phyloP scores from a whole-genome alignment of 1,139 yeast species.

The Kodamaea derodonti region DNA sequence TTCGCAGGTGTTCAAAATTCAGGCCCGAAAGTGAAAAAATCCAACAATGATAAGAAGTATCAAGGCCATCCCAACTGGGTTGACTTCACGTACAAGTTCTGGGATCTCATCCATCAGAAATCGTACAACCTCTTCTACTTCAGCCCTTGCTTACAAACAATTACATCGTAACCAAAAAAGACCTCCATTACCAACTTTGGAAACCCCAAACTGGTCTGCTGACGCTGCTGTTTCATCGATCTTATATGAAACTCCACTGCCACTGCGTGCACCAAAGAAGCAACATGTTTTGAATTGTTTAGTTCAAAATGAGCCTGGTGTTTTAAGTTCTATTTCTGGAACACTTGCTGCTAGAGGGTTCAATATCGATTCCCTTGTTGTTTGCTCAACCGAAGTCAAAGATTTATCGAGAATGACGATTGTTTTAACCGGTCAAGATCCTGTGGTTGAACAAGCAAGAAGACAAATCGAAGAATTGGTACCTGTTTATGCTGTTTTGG shows the following conservation, averaged over 20 bases:
- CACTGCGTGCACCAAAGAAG: constrained; percentile 62
- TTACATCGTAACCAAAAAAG: constrained; percentile 81
- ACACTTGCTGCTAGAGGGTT: constrained; percentile 97
- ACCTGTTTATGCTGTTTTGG: constrained; percentile 96
- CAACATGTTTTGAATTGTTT: constrained; percentile 93
- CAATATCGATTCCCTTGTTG: constrained; percentile 95
- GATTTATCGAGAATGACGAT: constrained; percentile 96
- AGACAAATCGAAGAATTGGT: constrained; percentile 97
- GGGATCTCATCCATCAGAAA: constrained; percentile 14
- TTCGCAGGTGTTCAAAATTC: too few relatives aligned
- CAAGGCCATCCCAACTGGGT: background rate
- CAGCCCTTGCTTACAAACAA: constrained; percentile 92
- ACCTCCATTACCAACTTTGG: constrained; percentile 93
- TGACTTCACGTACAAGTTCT: too few relatives aligned
- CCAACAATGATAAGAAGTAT: background rate
- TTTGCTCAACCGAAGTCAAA: constrained; percentile 92
- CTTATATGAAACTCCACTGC: constrained; percentile 86
- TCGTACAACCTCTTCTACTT: constrained; percentile 61
- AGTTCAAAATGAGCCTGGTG: constrained; percentile 99
- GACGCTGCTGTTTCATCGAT: constrained; percentile 94
- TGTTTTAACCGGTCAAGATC: constrained; percentile 91
- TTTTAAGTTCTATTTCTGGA: constrained; percentile 86
- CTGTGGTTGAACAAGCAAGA: constrained; percentile 97
- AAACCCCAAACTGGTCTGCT: constrained; percentile 93
- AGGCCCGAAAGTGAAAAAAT: too few relatives aligned